These are phyloP conservation scores for Neurospora sp. DNA, from an alignment of 495 filamentous ascomycete species.

Conservation along the genomic window DNA sequence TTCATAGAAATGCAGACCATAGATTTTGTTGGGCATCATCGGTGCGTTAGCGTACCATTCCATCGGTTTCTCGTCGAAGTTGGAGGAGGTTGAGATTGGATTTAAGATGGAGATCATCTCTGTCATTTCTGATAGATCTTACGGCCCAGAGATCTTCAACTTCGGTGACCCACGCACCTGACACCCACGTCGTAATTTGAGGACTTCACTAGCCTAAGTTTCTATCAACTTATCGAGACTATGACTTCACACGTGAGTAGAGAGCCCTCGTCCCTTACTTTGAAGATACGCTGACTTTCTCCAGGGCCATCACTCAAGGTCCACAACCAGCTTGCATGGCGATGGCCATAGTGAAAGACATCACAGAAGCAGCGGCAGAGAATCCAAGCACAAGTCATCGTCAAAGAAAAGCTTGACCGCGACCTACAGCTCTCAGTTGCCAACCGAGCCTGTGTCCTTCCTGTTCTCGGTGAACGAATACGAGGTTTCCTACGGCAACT, in stretches of 20 bases:
- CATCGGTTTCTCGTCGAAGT: not conserved
- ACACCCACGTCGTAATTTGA: not conserved
- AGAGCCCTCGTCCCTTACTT: not conserved
- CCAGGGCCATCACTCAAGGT: not conserved
- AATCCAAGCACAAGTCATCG: not conserved
- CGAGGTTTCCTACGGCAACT: too few species aligned
- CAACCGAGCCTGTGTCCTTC: slow-evolving; percentile 3
- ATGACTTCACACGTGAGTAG: not conserved
- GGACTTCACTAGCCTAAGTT: not conserved
- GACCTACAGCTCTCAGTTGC: not conserved
- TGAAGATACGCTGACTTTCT: not conserved
- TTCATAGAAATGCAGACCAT: not conserved
- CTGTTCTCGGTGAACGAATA: slow-evolving; percentile 27
- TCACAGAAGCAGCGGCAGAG: not conserved
- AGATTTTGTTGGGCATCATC: not conserved
- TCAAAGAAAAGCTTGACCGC: not conserved
- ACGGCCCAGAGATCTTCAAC: not conserved
- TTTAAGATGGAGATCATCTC: not conserved
- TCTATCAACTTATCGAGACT: not conserved
- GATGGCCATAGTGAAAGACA: not conserved
- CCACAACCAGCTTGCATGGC: not conserved
- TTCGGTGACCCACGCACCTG: not conserved
- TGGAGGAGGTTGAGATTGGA: not conserved
- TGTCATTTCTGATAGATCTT: slow-evolving; percentile 16
- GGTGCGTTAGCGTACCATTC: not conserved